Conservation (phyloP, 352 stramenopile genomes). For the Phytophthora meadii region DNA sequence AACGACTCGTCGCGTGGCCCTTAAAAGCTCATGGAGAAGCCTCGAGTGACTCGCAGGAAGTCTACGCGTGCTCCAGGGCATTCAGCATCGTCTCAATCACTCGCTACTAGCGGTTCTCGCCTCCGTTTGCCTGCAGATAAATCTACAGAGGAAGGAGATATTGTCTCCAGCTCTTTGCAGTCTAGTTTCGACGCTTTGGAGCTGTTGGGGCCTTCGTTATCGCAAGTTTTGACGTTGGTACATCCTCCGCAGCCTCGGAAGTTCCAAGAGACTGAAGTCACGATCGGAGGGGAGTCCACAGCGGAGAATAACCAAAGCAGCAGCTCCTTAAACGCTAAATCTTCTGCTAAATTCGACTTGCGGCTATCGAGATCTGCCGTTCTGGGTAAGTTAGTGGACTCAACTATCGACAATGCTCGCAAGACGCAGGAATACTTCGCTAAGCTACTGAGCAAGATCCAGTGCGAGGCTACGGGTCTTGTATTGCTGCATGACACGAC, state of each 20-base stretch:
- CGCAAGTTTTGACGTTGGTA: constrained; percentile 56
- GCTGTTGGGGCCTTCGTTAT: constrained; percentile 55
- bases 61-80: constrained; percentile 1
- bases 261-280: constrained; percentile 33
- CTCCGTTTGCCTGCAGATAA: background rate
- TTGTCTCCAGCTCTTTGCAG: background rate
- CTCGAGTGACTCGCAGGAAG: background rate
- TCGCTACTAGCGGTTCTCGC: constrained; percentile 9
- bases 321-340: constrained; percentile 10
- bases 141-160: background rate
- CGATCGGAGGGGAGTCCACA: constrained; percentile 8
- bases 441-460: constrained; percentile 57
- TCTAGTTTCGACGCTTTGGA: constrained; percentile 51
- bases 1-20: constrained; percentile 8
- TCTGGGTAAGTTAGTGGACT: constrained; percentile 47
- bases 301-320: constrained; percentile 23
- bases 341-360: constrained; percentile 46
- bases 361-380: constrained; percentile 56
- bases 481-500: constrained; percentile 62
- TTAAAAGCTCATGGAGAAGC: constrained; percentile 18
- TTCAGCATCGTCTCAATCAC: constrained; percentile 1
- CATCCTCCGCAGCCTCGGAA: constrained; percentile 41
- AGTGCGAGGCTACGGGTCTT: constrained; percentile 65
- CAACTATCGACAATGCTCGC: constrained; percentile 53
- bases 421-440: constrained; percentile 74